Base-by-base conservation (phyloP, 2,329 filamentous ascomycete genomes). In the Laburnicola sp. region DNA sequence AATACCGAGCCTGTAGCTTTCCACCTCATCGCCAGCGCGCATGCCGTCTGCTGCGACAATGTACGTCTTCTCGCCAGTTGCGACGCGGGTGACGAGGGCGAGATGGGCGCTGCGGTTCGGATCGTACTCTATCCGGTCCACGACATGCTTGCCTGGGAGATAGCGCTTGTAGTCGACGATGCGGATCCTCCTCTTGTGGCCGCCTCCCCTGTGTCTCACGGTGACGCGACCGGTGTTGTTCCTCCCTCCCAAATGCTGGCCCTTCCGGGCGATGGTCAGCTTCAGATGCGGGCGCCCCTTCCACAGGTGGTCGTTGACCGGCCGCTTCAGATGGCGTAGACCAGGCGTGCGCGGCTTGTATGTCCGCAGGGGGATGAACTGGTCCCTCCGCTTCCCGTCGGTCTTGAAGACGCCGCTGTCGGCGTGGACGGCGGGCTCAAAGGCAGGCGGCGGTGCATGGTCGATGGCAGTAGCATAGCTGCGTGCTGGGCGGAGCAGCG, bases 261-360 rank as follows among this genome's bases (percentile, higher is more conserved):
- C 94, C 73, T 93, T 93, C 74, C 97, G 96, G 32, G 91, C 85
- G 66, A 91, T 89, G 8, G 95, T 99, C 73, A 99, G 81, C 44
- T 86, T 84, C 30, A 89, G 80, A 60, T 88, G 86, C 0, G 94
- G 90, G 50, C 91, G 82, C 51, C 94, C 94, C 76, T 96, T 97
- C 91, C 91, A 97, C 39, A 99, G 78, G 74, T 99, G 94, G 67
- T 97, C 91, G 75, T 97, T 97, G 75, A 97, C 87, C 10, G 94
- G 91, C 37, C 94, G 85, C 73, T 87, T 88, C 59, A 99, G 79
- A 82, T 99, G 94, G 66, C 94, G 86, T 52, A 96, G 75, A 82
- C 94, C 94, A 9, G 93, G 93, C 0, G 94, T 97, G 64, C 91
- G 86, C 31, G 94, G 94, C 73, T 89, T 97, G 75, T 97, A 99